Percentiles rank a stretch among this genome's conserved stretches.
Conservation (phyloP, 108 stramenopile genomes). For the Cyclotella cryptica region DNA sequence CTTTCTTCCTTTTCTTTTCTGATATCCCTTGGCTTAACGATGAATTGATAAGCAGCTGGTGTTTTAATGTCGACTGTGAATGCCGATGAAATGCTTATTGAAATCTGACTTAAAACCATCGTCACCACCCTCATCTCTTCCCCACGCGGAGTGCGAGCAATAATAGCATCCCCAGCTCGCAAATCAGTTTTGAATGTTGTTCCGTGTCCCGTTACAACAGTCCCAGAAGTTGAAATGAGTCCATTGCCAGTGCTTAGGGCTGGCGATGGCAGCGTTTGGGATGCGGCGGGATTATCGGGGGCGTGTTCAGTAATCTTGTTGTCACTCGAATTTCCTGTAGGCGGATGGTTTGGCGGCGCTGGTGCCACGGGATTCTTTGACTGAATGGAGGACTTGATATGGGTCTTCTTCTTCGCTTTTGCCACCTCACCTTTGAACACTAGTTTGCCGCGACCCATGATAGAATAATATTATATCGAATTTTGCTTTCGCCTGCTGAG, state of each 20-base stretch:
- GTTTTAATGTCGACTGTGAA: conserved; percentile 61
- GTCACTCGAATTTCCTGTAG: neutral
- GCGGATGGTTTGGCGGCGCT: neutral
- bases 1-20: conserved; percentile 47
- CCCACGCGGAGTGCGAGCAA: conserved; percentile 26
- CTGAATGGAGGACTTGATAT: conserved; percentile 25
- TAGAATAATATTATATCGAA: too few relatives aligned
- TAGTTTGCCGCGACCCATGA: conserved; percentile 56
- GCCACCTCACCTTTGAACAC: conserved; percentile 82
- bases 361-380: conserved; percentile 3
- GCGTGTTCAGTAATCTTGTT: neutral
- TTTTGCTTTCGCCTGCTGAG: too few relatives aligned
- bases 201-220: conserved; percentile 75
- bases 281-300: neutral
- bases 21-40: conserved; percentile 70
- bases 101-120: conserved; percentile 75
- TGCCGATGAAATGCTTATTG: conserved; percentile 67
- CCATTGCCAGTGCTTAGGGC: conserved; percentile 64
- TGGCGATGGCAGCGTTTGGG: conserved; percentile 30
- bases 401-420: conserved; percentile 67
- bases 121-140: conserved; percentile 83
- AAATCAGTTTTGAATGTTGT: conserved; percentile 70
- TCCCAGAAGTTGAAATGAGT: conserved; percentile 76
- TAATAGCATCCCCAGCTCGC: conserved; percentile 74
- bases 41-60: conserved; percentile 63